Evolutionary conservation across 2,329 filamentous ascomycete species (phyloP).

Genomic region (Ampelomyces quisqualis): DNA sequence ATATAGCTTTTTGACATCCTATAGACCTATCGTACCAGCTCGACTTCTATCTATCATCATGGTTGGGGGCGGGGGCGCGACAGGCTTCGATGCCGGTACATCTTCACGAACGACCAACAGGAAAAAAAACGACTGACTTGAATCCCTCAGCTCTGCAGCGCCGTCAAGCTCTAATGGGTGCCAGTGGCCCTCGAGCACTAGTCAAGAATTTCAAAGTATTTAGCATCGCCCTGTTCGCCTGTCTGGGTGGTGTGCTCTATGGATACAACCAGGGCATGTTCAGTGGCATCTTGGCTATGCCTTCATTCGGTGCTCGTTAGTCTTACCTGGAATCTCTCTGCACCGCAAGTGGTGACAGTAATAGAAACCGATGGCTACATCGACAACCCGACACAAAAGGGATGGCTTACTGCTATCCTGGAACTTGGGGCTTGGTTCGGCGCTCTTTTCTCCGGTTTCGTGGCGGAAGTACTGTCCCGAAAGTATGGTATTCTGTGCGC

Average conservation of each 20-base stretch:
- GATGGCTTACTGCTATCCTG: slow-evolving; percentile 62
- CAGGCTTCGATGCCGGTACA: slow-evolving; percentile 21
- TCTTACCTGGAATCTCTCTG: neutral
- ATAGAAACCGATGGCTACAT: slow-evolving; percentile 46
- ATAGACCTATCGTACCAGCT: neutral
- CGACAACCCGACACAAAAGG: slow-evolving; percentile 45
- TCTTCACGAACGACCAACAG: neutral
- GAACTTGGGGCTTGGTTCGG: slow-evolving; percentile 79
- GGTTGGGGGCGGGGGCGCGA: slow-evolving; percentile 21
- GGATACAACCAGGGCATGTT: slow-evolving; percentile 79
- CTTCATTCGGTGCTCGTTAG: slow-evolving; percentile 44
- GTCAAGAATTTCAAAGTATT: slow-evolving; percentile 57
- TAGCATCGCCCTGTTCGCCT: slow-evolving; percentile 57
- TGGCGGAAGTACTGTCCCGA: slow-evolving; percentile 69
- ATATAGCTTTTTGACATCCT: neutral
- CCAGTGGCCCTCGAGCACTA: slow-evolving; percentile 51
- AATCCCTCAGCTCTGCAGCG: slow-evolving; percentile 25
- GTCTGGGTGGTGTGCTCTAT: slow-evolving; percentile 57
- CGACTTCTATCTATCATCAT: slow-evolving; percentile 11
- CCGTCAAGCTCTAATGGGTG: slow-evolving; percentile 26
- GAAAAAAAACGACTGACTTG: neutral
- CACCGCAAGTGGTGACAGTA: neutral
- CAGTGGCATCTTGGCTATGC: slow-evolving; percentile 63
- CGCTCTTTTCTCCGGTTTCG: slow-evolving; percentile 66
- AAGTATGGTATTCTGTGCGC: slow-evolving; percentile 70